Evolutionary conservation across 2,329 filamentous ascomycete species (phyloP), one percentile per base, ranked within the genome.

Genomic region (Claviceps lovelessii): DNA sequence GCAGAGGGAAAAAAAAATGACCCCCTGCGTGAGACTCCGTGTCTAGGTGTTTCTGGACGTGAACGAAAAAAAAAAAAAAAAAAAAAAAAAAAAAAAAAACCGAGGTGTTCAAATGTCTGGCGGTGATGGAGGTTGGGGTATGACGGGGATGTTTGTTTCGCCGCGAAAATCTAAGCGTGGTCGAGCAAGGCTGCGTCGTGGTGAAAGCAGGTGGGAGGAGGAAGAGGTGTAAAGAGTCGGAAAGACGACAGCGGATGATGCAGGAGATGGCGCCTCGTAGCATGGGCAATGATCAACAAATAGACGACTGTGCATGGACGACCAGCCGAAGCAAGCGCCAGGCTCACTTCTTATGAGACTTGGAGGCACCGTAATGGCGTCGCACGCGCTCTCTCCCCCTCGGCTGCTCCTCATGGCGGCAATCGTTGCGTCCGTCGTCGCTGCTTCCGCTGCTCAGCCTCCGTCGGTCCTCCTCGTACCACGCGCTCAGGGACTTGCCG

Each of bases 401-500:
- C 15, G 46, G 37, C 35, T 60, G 56, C 41, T 62, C 58, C 28
- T 58, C 57, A 42, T 57, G 57, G 67, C 60, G 68, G 64, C 60
- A 72, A 67, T 60, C 73, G 70, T 51, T 52, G 41, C 51, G 33
- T 19, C 56, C 58, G 47, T 71, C 72, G 31, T 70, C 67, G 50
- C 67, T 67, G 52, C 59, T 49, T 29, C 62, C 64, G 55, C 64
- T 67, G 66, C 69, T 72, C 53, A 72, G 64, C 19, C 70, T 67
- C 28, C 60, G 55, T 3, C 61, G 57, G 49, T 63, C 61, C 68
- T 82, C 79, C 66, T 82, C 79, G 64, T 82, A 79, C 78, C 78
- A 81, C 17, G 73, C 68, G 64, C 77, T 78, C 46, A 82, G 65
- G 44, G 77, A 72, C 72, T 81, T 82, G 61, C 79, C 79, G 55